phyloP scores from a whole-genome alignment of 257 asterid species.

The Ophiorrhiza pumila region DNA sequence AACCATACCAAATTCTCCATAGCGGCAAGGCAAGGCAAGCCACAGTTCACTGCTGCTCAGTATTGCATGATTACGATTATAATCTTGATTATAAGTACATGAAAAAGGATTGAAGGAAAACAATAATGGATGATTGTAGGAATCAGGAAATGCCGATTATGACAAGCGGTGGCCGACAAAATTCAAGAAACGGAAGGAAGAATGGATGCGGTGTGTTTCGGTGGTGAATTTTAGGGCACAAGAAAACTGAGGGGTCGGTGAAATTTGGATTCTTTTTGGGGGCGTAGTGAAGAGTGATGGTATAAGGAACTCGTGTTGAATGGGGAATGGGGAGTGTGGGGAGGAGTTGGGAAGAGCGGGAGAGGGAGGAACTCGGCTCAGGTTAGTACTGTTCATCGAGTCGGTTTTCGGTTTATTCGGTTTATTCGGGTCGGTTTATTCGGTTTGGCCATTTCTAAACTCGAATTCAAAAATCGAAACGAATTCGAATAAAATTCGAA shows the following conservation, averaged over 20 bases:
- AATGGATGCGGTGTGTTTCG: neutral
- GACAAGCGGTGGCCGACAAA: neutral
- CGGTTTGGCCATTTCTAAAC: no score
- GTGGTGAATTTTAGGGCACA: constrained; percentile 2
- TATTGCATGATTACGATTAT: neutral
- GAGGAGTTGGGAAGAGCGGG: no score
- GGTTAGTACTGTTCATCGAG: no score
- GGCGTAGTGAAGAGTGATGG: neutral
- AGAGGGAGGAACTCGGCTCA: no score
- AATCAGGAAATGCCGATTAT: no score
- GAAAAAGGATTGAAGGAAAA: neutral
- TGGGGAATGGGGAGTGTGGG: no score
- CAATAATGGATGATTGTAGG: neutral
- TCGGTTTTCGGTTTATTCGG: no score
- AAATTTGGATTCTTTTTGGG: neutral
- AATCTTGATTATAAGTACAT: no score
- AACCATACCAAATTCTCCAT: constrained; percentile 7
- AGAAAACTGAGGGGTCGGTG: neutral
- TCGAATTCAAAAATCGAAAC: no score
- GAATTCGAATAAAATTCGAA: no score
- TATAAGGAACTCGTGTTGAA: no score
- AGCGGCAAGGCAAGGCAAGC: constrained; percentile 1
- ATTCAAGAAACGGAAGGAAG: neutral
- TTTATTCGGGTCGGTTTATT: no score
- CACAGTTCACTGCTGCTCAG: neutral